Evolutionary conservation across 1,284 basidiomycete species (phyloP), one percentile per base, ranked within the genome.

Genomic region (Apiotrichum gamsii): DNA sequence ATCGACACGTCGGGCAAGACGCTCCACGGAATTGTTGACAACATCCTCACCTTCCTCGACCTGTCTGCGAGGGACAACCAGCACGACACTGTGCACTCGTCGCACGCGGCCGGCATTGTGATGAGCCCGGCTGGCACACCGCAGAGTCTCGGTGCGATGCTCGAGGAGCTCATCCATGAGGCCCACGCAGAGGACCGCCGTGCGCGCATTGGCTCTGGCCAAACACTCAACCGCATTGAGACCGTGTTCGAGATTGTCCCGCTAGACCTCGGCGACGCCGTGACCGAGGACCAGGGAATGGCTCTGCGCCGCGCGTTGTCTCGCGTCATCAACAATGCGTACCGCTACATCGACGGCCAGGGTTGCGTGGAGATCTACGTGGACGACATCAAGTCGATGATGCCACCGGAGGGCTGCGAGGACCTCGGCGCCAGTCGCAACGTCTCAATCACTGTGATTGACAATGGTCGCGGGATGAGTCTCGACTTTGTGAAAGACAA

Each of bases 1-100:
- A 70, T 72, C 40, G 70, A 72, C 40, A 64, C 67, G 0, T 65
- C 65, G 4, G 68, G 70, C 18, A 59, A 66, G 28, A 66, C 62
- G 0, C 55, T 72, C 2, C 65, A 69, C 37, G 62, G 62, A n/a
- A 70, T 72, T 28, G 57, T 70, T 18, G 65, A 68, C 46, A 72
- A 72, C 44, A 69, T 72, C 32, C 60, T 72, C 21, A 64, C 64
- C 20, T 70, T 67, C 43, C 60, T 60, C 40, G 65, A 62, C 52
- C 57, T 69, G 29, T 62, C 62, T 24, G 57, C 48, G 10, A 57
- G 60, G 37, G 65, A 69, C 43, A 59, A 61, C 13, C 42, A 42
- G 4, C 39, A 37, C 29, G 44, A 43, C 13, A 36, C 37, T 6
- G 35, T 9, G 5, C 25, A 28, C 25, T 6, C 25, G 8, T 6